Base-by-base conservation (phyloP, 2,329 filamentous ascomycete species). In the Calcarisporium arbuscula region DNA sequence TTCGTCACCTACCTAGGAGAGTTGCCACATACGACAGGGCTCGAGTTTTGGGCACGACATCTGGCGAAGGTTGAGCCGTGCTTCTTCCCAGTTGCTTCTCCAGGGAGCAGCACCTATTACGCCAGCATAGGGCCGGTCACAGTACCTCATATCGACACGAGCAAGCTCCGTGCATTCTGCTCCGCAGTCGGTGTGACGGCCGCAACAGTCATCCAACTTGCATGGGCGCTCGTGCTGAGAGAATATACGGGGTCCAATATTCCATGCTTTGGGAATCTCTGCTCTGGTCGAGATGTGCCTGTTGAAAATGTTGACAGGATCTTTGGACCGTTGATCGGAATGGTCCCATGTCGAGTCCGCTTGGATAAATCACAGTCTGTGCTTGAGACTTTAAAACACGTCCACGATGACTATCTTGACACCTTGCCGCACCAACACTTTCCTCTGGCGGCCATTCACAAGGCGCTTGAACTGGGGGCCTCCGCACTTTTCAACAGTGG, bases 171-270 rank as follows among this genome's bases (percentile, higher is more conserved):
- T 5, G 22, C n/a, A 1, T 29, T 52, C 16, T 21, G 21, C 22
- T 19, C 28, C 21, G 10, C 36, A 14, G 29, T 42, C 2, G 61
- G 58, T 2, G 57, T 68, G 5, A 77, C 72, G 0, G 38, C 70
- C 1, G 68, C 71, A 2, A 70, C 64, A 23, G 49, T 75, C 0
- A 56, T 77, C 3, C 68, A 72, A 37, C 58, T 68, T 15, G 60
- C 61, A 0, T 77, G 73, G 73, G 68, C 65, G 3, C 53, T 77
- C 5, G 53, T 72, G 0, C 48, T 77, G 10, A 58, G 65, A 10
- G 54, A 46, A 7, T 73, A 72, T 40, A 69, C 70, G 4, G 60
- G 60, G 0, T 53, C 57, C 0, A 56, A 58, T 2, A 68, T 73
- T 30, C 60, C 74, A 0, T 67, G 64, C 21, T 77, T 74, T 37